Conservation (phyloP, 805 yeast genomes). For the Ogataea angusta region DNA sequence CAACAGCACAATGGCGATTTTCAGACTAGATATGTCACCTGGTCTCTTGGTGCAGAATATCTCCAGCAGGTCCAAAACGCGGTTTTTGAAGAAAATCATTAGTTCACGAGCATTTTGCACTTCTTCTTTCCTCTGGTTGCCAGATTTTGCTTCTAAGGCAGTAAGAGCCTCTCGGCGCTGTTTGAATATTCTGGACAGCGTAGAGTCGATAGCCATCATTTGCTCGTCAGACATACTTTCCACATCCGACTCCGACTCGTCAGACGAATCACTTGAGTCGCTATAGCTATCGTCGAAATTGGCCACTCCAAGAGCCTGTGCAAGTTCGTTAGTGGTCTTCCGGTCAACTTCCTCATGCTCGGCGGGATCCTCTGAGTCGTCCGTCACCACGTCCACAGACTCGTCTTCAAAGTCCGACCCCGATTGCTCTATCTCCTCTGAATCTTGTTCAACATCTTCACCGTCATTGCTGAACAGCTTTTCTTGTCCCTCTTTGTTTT, state of each 20-base stretch:
- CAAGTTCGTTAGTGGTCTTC: slow-evolving; percentile 60
- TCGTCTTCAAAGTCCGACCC: slow-evolving; percentile 12
- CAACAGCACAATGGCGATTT: slow-evolving; percentile 54
- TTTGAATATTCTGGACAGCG: slow-evolving; percentile 76
- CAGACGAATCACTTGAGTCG: slow-evolving; percentile 39
- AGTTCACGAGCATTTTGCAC: slow-evolving; percentile 77
- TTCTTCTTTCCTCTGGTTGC: slow-evolving; percentile 67
- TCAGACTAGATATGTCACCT: slow-evolving; percentile 38
- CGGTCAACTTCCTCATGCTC: slow-evolving; percentile 37
- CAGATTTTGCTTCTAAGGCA: slow-evolving; percentile 42
- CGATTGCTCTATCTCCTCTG: slow-evolving; percentile 31
- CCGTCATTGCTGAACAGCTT: slow-evolving; percentile 59
- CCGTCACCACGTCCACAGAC: slow-evolving; percentile 35
- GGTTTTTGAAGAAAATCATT: slow-evolving; percentile 71
- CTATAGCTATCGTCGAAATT: slow-evolving; percentile 20
- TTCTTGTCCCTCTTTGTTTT: slow-evolving; percentile 77
- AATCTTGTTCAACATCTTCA: slow-evolving; percentile 37
- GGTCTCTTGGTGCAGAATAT: slow-evolving; percentile 49
- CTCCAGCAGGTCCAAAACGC: slow-evolving; percentile 76
- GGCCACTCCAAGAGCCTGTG: slow-evolving; percentile 62
- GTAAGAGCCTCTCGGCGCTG: slow-evolving; percentile 71
- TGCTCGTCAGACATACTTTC: slow-evolving; percentile 95
- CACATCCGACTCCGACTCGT: slow-evolving; percentile 56
- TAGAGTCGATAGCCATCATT: slow-evolving; percentile 91
- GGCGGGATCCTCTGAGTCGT: slow-evolving; percentile 35